phyloP scores from a whole-genome alignment of 2,329 filamentous ascomycete genomes.

The Claviceps capensis region DNA sequence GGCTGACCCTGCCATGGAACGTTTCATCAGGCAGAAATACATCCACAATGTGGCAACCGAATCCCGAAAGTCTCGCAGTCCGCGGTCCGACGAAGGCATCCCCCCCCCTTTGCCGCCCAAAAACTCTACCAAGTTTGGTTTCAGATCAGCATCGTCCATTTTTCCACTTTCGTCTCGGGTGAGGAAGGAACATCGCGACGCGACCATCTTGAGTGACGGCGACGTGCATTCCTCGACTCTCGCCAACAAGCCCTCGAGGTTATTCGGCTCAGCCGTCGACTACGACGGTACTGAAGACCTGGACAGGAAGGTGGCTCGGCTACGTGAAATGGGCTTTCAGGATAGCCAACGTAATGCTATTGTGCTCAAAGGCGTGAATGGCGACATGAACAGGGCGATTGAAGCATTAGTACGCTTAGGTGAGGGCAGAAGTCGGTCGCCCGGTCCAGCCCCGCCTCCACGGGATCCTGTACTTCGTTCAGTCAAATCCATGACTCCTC shows the following conservation, averaged over 20 bases:
- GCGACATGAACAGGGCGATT: conserved; percentile 74
- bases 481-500: conserved; percentile 41
- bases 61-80: conserved; percentile 28
- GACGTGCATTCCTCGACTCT: conserved; percentile 23
- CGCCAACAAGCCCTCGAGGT: conserved; percentile 50
- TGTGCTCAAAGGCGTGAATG: conserved; percentile 69
- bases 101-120: conserved; percentile 49
- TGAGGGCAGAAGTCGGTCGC: conserved; percentile 42
- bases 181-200: conserved; percentile 35
- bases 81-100: conserved; percentile 41
- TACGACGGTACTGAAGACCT: conserved; percentile 41
- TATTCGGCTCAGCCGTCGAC: conserved; percentile 57
- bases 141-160: conserved; percentile 51
- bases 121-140: conserved; percentile 47
- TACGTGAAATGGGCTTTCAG: conserved; percentile 84
- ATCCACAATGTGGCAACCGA: conserved; percentile 39
- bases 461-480: conserved; percentile 33
- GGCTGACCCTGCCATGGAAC: conserved; percentile 85
- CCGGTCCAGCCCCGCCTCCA: conserved; percentile 23
- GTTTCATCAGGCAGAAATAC: conserved; percentile 92
- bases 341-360: conserved; percentile 71
- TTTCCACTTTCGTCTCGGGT: conserved; percentile 49
- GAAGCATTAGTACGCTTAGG: conserved; percentile 75
- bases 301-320: conserved; percentile 60
- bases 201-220: conserved; percentile 11